These are phyloP conservation scores for Annulohypoxylon stygium DNA, from an alignment of 495 filamentous ascomycete genomes.

Conservation along the genomic window DNA sequence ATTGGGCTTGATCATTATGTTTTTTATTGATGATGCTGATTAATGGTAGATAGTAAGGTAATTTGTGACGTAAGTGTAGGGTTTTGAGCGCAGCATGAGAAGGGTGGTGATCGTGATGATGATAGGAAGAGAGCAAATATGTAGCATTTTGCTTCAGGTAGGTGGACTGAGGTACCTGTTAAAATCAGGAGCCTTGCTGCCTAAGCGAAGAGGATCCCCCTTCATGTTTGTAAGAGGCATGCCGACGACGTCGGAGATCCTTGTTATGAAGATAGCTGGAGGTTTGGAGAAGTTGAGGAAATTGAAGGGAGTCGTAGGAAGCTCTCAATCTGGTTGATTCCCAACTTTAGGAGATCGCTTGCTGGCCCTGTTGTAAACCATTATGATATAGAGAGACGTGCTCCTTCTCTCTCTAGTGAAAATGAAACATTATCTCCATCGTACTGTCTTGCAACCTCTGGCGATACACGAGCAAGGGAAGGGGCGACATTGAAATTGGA, in stretches of 20 bases:
- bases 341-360: not conserved
- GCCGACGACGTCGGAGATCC: not conserved
- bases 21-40: slow-evolving; percentile 1
- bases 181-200: not conserved
- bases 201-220: not conserved
- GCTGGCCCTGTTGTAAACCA: not conserved
- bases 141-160: not conserved
- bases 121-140: not conserved
- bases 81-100: not conserved
- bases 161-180: not conserved
- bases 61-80: not conserved
- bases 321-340: not conserved
- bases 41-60: not conserved
- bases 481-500: not conserved
- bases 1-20: not conserved
- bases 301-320: not conserved
- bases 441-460: not conserved
- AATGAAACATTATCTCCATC: not conserved
- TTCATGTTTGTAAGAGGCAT: not conserved
- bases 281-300: not conserved
- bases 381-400: not conserved
- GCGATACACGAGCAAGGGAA: not conserved
- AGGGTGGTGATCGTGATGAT: not conserved
- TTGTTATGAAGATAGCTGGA: not conserved
- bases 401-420: slow-evolving; percentile 9